Evolutionary conservation across 2,329 filamentous ascomycete genomes (phyloP).

Genomic region (Aspergillus uvarum): DNA sequence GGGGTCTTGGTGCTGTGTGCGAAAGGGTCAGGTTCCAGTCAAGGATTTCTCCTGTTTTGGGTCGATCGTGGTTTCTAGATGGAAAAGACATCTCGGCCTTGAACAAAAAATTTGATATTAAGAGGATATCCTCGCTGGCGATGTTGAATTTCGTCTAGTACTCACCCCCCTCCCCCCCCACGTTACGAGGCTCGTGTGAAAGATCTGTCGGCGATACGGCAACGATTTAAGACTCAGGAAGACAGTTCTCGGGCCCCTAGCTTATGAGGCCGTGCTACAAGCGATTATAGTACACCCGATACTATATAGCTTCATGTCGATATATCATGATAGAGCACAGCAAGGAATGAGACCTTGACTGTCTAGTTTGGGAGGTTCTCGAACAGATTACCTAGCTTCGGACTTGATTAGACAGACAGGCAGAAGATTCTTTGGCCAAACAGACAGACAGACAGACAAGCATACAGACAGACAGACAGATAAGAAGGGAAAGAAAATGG

Average conservation of each 20-base stretch:
- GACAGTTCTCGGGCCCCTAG: constrained; percentile 26
- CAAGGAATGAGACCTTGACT: constrained; percentile 50
- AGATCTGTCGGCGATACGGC: constrained; percentile 21
- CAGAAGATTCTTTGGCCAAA: constrained; percentile 40
- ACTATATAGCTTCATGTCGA: constrained; percentile 67
- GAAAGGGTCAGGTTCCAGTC: constrained; percentile 11
- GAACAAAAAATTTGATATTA: constrained; percentile 4
- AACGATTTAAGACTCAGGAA: constrained; percentile 24
- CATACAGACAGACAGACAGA: constrained; percentile 62
- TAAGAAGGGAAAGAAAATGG: constrained; percentile 32
- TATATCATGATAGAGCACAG: constrained; percentile 69
- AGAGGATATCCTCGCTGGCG: constrained; percentile 9
- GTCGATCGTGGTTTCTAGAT: constrained; percentile 14
- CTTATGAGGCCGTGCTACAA: constrained; percentile 37
- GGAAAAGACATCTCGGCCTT: constrained; percentile 14
- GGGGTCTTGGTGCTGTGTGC: constrained; percentile 11
- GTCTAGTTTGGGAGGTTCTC: constrained; percentile 36
- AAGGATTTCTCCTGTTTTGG: constrained; percentile 13
- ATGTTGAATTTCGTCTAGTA: constrained; percentile 14
- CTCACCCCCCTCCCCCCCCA: too few relatives aligned
- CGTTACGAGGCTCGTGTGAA: constrained; percentile 16
- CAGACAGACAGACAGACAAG: constrained; percentile 34
- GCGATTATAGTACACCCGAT: constrained; percentile 50
- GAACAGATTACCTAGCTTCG: constrained; percentile 66
- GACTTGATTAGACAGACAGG: constrained; percentile 73